phyloP scores from a whole-genome alignment of 139 green algal species.

The Volvox reticuliferus region DNA sequence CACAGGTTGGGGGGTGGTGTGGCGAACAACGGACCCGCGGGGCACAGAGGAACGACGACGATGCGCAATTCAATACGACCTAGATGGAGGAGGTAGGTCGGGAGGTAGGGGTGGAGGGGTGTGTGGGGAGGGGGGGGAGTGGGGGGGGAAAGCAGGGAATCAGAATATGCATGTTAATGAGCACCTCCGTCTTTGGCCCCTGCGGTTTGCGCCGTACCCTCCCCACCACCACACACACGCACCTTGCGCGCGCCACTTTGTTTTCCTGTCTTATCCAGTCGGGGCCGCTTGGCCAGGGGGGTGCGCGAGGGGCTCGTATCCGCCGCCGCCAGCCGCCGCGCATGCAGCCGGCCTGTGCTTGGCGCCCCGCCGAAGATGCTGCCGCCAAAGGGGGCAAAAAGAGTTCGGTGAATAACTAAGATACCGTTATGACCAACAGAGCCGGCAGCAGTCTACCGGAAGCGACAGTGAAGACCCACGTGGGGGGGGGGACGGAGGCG shows the following conservation, averaged over 20 bases:
- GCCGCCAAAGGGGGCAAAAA: background rate
- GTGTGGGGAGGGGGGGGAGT: background rate
- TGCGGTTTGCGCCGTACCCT: background rate
- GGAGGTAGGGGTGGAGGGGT: no score
- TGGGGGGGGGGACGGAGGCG: no score
- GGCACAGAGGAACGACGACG: no score
- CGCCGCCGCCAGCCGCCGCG: background rate
- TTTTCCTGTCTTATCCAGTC: background rate
- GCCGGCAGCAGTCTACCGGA: no score
- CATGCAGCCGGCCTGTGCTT: background rate
- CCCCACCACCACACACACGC: background rate
- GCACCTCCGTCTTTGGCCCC: background rate
- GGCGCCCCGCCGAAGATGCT: conserved; percentile 12
- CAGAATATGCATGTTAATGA: background rate
- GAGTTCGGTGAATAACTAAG: background rate
- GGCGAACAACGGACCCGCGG: no score
- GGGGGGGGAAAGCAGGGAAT: background rate
- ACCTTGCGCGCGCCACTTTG: background rate
- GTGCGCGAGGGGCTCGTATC: background rate
- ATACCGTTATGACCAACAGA: no score
- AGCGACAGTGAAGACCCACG: no score
- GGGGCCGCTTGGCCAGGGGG: background rate
- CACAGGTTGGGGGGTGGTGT: background rate
- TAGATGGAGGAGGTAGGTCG: no score
- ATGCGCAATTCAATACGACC: no score